These are phyloP conservation scores for Saccharomycopsis malanga DNA, from an alignment of 805 yeast genomes.

Conservation along the genomic window DNA sequence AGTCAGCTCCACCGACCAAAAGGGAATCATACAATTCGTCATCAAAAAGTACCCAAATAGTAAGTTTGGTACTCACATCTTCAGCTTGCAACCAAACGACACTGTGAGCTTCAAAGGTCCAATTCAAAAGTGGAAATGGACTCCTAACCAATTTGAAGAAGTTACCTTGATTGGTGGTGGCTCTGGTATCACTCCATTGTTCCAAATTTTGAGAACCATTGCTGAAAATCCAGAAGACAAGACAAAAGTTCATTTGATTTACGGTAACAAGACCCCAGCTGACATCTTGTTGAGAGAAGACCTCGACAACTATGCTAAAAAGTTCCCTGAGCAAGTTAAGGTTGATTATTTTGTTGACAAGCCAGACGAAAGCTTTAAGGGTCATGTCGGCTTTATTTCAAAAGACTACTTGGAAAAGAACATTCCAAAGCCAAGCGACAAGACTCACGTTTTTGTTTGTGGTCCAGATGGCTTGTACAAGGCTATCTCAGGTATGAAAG, in stretches of 20 bases:
- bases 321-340: conserved; percentile 71
- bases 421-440: conserved; percentile 61
- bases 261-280: conserved; percentile 69
- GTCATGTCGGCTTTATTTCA: conserved; percentile 62
- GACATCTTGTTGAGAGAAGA: conserved; percentile 79
- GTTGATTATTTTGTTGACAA: conserved; percentile 77
- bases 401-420: conserved; percentile 59
- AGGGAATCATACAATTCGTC: conserved; percentile 73
- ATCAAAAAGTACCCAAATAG: conserved; percentile 83
- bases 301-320: conserved; percentile 59
- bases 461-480: conserved; percentile 93
- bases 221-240: conserved; percentile 77
- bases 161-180: conserved; percentile 92
- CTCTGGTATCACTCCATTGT: conserved; percentile 93
- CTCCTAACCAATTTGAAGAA: conserved; percentile 72
- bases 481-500: conserved; percentile 80
- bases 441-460: conserved; percentile 77
- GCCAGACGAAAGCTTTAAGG: conserved; percentile 35
- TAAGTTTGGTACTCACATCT: conserved; percentile 71
- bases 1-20: conserved; percentile 55
- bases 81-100: conserved; percentile 66
- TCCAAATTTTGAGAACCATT: conserved; percentile 74
- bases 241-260: conserved; percentile 77
- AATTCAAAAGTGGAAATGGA: conserved; percentile 83
- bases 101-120: conserved; percentile 92